Base-by-base conservation (phyloP, 2,329 filamentous ascomycete genomes). In the Venturia asperata region DNA sequence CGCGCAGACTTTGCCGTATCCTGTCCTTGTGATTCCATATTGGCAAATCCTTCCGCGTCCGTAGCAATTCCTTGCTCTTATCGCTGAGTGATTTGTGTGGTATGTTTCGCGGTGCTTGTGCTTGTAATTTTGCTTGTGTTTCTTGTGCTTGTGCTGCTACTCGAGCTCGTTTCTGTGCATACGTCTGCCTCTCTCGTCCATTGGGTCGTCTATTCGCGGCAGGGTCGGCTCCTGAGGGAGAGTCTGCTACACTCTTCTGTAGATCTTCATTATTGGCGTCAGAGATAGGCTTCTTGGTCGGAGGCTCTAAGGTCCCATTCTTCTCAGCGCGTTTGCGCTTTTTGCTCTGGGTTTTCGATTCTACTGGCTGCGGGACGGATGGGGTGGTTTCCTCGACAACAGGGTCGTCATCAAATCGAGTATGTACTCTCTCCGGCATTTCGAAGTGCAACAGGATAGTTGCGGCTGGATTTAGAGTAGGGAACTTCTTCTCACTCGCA, bases 21-120 rank as follows among this genome's bases (percentile, higher is more conserved):
- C 87, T 82, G 42, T 87, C 80, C 61, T 85, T 85, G 68, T 92
- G 84, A 4, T 83, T 78, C 85, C 90, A 96, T 69, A 97, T 93
- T 0, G 92, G 92, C 3, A 97, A 82, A 17, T 85, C 80, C 72
- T 88, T 85, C 27, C 91, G 84, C 7, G 80, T 76, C 9, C 19
- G 41, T 5, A 62, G 34, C 17, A 67, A 62, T 76, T 37, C 41
- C n/a, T 61, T 49, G 39, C 62, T 58, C 39, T 61, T 66, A 6
- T 64, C 65, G 11, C 30, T 55, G 19, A 66, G 62, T 37, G 63
- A 63, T 43, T 58, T 58, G 17, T 58, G 30, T 58, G 52, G 2
- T 5, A n/a, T 21, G 19, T 58, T 58, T 3, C 5, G 30, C 52
- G 15, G 52, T 37, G 24, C 27, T 11, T 37, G 27, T 58, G 17